These are phyloP conservation scores for Populus hybrid DNA, from an alignment of 441 rosid genomes.

Conservation along the genomic window DNA sequence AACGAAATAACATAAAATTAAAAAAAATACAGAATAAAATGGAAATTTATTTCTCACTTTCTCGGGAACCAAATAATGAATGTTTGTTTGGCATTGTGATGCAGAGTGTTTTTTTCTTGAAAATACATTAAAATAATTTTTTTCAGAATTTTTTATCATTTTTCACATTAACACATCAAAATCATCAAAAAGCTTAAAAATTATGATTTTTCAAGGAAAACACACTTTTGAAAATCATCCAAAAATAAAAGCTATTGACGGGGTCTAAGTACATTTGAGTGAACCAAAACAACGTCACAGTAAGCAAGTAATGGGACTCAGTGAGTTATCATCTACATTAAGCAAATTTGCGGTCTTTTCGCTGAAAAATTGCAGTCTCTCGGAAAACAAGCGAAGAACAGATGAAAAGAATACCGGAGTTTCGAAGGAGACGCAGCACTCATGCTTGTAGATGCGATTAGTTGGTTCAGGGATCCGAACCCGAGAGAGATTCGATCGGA, in stretches of 20 bases:
- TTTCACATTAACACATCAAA: background rate
- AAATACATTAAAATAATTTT: too few species aligned
- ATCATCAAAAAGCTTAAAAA: too few species aligned
- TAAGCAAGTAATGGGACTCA: background rate
- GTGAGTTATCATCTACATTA: background rate
- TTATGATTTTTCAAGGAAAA: conserved; percentile 51
- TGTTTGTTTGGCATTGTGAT: background rate
- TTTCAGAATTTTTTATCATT: too few species aligned
- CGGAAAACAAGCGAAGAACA: conserved; percentile 4
- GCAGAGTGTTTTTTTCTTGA: too few species aligned
- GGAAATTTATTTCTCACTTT: background rate
- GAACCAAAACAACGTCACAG: background rate
- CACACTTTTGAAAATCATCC: background rate
- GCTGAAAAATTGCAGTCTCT: background rate
- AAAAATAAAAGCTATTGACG: background rate
- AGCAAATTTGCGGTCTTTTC: background rate
- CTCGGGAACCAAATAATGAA: conserved; percentile 3
- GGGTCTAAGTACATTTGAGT: background rate
- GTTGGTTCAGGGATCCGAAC: conserved; percentile 99
- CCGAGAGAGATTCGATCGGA: conserved; percentile 89
- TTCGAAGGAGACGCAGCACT: conserved; percentile 93
- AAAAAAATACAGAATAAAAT: background rate
- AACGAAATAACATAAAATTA: too few species aligned
- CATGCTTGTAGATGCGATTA: conserved; percentile 93
- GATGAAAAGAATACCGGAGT: conserved; percentile 52